Percentiles rank a stretch among this genome's conserved stretches.
These are phyloP conservation scores for Rhizoclosmatium sp. DNA, from an alignment of 192 early-diverging fungal species.

Conservation along the genomic window DNA sequence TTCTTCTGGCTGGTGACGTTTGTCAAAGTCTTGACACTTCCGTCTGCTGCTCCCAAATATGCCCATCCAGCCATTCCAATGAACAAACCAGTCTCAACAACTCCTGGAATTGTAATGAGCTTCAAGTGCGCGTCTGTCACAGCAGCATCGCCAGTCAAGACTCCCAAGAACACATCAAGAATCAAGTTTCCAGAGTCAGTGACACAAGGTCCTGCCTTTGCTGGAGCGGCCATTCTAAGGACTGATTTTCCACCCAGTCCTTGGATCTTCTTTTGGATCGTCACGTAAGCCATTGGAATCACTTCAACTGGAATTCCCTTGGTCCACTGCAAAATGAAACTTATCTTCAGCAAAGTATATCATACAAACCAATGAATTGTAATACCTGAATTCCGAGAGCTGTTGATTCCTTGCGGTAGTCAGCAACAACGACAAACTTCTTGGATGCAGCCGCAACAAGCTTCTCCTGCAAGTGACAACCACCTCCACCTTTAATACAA, in stretches of 20 bases:
- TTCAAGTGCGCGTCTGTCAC: slow-evolving; percentile 61
- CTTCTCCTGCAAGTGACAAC: slow-evolving; percentile 93
- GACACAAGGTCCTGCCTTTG: slow-evolving; percentile 92
- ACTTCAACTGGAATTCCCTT: slow-evolving; percentile 93
- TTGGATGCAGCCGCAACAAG: slow-evolving; percentile 84
- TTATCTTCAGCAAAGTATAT: neutral
- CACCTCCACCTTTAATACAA: slow-evolving; percentile 96
- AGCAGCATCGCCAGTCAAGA: slow-evolving; percentile 78
- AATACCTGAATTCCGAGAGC: slow-evolving; percentile 74
- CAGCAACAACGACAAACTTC: slow-evolving; percentile 89
- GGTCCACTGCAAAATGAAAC: slow-evolving; percentile 68
- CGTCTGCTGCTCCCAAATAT: slow-evolving; percentile 87
- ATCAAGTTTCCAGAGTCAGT: slow-evolving; percentile 95
- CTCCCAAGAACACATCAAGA: slow-evolving; percentile 70
- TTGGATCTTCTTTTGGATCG: slow-evolving; percentile 60
- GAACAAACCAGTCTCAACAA: slow-evolving; percentile 94
- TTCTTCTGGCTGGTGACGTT: slow-evolving; percentile 15
- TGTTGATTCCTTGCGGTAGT: slow-evolving; percentile 84
- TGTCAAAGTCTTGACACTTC: slow-evolving; percentile 11
- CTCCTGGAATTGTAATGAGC: slow-evolving; percentile 82
- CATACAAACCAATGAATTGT: neutral
- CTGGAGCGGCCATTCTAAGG: slow-evolving; percentile 81
- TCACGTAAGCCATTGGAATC: slow-evolving; percentile 80
- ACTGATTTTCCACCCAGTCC: slow-evolving; percentile 57
- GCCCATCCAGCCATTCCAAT: slow-evolving; percentile 82